Conservation (phyloP, 108 stramenopile species). For the Epipyxis sp. region DNA sequence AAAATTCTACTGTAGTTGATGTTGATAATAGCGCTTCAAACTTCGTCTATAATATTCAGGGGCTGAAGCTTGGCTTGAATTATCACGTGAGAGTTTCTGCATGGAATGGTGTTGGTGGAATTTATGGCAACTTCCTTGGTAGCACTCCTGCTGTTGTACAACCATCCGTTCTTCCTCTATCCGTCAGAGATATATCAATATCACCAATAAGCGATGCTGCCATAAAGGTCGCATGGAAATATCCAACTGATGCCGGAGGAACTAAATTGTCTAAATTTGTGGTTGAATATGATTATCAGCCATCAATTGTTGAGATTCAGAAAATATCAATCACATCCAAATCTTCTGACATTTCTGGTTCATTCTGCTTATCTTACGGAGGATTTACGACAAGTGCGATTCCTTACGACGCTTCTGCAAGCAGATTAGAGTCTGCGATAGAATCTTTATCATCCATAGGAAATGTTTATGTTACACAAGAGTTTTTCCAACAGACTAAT, state of each 20-base stretch:
- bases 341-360: constrained; percentile 12
- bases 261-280: constrained; percentile 46
- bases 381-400: constrained; percentile 37
- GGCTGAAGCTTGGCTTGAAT: constrained; percentile 32
- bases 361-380: constrained; percentile 44
- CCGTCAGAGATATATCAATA: constrained; percentile 47
- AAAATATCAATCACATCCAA: constrained; percentile 24
- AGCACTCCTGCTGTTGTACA: constrained; percentile 47
- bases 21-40: constrained; percentile 11
- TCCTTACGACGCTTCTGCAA: constrained; percentile 36
- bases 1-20: constrained; percentile 45
- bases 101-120: constrained; percentile 56
- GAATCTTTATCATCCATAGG: constrained; percentile 40
- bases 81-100: constrained; percentile 63
- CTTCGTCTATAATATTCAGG: constrained; percentile 18
- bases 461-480: constrained; percentile 34
- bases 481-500: not conserved
- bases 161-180: constrained; percentile 39
- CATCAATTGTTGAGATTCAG: constrained; percentile 41
- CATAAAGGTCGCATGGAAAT: constrained; percentile 50
- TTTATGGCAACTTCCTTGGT: constrained; percentile 47
- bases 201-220: constrained; percentile 38
- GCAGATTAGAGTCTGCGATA: constrained; percentile 20
- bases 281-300: constrained; percentile 49
- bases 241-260: constrained; percentile 37